These are phyloP conservation scores for Amyloporia xantha DNA, from an alignment of 768 basidiomycete genomes.

Conservation along the genomic window DNA sequence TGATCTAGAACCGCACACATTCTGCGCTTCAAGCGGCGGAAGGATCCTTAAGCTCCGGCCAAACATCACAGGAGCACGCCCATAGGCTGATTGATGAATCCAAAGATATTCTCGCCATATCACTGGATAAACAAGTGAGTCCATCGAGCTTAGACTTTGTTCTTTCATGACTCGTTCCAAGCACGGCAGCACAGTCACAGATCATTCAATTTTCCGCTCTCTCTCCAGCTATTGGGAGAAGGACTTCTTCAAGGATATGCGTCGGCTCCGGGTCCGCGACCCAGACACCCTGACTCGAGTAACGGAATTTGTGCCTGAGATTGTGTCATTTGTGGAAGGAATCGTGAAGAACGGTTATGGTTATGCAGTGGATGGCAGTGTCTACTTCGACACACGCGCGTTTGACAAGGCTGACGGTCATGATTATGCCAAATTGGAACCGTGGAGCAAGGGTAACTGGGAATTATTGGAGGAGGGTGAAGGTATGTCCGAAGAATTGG, in stretches of 20 bases:
- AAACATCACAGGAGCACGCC: conserved; percentile 38
- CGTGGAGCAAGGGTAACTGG: conserved; percentile 92
- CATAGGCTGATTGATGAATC: conserved; percentile 63
- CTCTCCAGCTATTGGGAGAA: conserved; percentile 86
- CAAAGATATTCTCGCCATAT: conserved; percentile 66
- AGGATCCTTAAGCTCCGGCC: conserved; percentile 33
- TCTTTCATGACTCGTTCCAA: conserved; percentile 24
- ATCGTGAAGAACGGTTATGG: conserved; percentile 85
- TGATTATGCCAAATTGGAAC: conserved; percentile 89
- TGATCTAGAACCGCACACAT: conserved; percentile 39
- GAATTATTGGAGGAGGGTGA: conserved; percentile 89
- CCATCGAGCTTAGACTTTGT: conserved; percentile 1
- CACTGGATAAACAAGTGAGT: conserved; percentile 69
- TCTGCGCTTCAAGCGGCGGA: conserved; percentile 50
- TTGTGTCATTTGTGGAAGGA: conserved; percentile 79
- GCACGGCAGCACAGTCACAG: conserved; percentile 76
- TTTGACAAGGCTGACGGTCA: conserved; percentile 78
- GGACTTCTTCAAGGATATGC: conserved; percentile 90
- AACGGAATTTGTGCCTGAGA: conserved; percentile 95
- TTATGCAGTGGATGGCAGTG: conserved; percentile 70
- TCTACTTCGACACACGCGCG: conserved; percentile 84
- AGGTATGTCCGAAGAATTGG: conserved; percentile 40
- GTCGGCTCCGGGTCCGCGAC: conserved; percentile 73
- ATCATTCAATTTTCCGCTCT: conserved; percentile 78
- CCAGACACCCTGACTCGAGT: conserved; percentile 93